Percentiles rank a stretch among this genome's conserved stretches.
phyloP scores from a whole-genome alignment of 352 stramenopile species.

The Pilasporangium apinafurcum region DNA sequence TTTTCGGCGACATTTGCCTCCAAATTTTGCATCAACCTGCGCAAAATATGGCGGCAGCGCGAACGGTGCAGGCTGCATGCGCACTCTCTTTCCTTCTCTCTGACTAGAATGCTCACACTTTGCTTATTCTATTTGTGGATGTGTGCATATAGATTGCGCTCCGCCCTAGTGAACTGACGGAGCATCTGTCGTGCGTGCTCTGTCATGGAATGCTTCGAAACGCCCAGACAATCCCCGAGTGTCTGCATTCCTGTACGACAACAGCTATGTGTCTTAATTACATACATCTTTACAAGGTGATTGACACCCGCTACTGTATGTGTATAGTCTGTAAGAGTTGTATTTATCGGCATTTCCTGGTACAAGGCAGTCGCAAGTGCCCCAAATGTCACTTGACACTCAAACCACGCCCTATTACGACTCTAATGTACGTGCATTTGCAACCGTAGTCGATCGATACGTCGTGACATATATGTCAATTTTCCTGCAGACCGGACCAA shows the following conservation, averaged over 20 bases:
- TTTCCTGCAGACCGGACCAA: conserved; percentile 47
- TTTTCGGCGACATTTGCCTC: no score
- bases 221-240: conserved; percentile 78
- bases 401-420: conserved; percentile 46
- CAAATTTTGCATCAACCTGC: no score
- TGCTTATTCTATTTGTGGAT: conserved; percentile 1
- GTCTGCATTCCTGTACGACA: conserved; percentile 78
- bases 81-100: no score
- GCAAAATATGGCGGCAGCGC: no score
- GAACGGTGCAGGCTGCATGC: no score
- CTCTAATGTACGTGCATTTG: conserved; percentile 41
- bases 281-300: background rate
- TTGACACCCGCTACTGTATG: background rate
- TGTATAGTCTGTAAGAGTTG: conserved; percentile 78
- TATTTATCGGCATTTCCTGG: conserved; percentile 72
- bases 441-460: background rate
- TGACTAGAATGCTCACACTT: background rate
- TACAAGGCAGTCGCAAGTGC: conserved; percentile 48
- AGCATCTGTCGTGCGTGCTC: conserved; percentile 60
- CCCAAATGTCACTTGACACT: conserved; percentile 54
- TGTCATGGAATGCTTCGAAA: conserved; percentile 65
- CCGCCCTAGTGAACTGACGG: conserved; percentile 39
- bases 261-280: conserved; percentile 4
- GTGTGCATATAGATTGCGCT: conserved; percentile 33
- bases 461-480: background rate